phyloP scores from a whole-genome alignment of 1,139 yeast species.

The Sugiyamaella neomexicana region DNA sequence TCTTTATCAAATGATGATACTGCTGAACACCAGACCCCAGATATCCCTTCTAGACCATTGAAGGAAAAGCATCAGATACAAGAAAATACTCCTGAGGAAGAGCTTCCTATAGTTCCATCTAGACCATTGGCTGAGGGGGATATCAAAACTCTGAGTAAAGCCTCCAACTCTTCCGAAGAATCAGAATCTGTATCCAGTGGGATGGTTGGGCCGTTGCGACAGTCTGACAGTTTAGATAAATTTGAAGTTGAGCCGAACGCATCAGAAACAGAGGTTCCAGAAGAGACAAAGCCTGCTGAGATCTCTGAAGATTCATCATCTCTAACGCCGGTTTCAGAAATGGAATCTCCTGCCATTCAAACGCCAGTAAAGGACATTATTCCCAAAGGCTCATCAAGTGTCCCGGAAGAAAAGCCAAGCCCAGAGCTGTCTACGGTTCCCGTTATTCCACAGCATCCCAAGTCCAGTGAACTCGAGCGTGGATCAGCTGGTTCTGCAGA shows the following conservation, averaged over 20 bases:
- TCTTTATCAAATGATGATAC: too few relatives aligned
- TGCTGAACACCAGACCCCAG: neutral
- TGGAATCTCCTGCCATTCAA: too few relatives aligned
- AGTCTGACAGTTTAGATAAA: neutral
- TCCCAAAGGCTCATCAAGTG: too few relatives aligned
- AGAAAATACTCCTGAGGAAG: neutral
- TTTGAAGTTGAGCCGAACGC: neutral
- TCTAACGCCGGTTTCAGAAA: too few relatives aligned
- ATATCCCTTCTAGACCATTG: neutral
- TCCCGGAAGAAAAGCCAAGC: too few relatives aligned
- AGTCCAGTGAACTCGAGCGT: neutral
- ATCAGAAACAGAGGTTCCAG: too few relatives aligned
- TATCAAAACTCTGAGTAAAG: neutral
- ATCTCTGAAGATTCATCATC: too few relatives aligned
- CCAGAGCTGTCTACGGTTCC: neutral
- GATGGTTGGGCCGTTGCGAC: neutral
- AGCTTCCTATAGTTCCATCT: neutral
- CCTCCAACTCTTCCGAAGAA: neutral
- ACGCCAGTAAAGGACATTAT: too few relatives aligned
- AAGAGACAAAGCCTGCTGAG: neutral
- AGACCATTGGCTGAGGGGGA: neutral
- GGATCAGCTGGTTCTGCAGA: slow-evolving; percentile 1
- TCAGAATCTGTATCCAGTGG: neutral
- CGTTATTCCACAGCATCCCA: slow-evolving; percentile 1
- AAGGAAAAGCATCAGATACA: neutral